phyloP scores from a whole-genome alignment of 176 grass and related monocot species.

The Zoysia japonica region DNA sequence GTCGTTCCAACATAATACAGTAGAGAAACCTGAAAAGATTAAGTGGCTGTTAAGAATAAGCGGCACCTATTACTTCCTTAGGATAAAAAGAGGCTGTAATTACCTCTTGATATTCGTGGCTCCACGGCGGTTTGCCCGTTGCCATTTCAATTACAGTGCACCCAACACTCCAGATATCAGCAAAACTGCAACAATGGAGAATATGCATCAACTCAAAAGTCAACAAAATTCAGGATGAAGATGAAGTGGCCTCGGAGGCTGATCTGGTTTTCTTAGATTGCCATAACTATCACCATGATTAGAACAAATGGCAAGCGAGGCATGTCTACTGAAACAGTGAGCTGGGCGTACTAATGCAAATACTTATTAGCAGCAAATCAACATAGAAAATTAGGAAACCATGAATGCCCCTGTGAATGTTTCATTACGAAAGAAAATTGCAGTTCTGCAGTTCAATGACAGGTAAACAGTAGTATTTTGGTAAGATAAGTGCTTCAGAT shows the following conservation, averaged over 20 bases:
- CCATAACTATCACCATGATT: neutral
- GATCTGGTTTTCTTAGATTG: conserved; percentile 7
- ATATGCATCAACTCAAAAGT: conserved; percentile 25
- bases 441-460: neutral
- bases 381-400: neutral
- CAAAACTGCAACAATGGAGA: conserved; percentile 51
- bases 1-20: conserved; percentile 89
- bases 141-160: conserved; percentile 99
- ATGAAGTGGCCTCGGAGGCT: neutral
- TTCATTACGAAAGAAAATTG: neutral
- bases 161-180: conserved; percentile 96
- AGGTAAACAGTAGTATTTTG: neutral
- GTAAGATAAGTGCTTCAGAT: neutral
- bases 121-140: conserved; percentile 88
- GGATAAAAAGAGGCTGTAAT: neutral
- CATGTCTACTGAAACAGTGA: neutral
- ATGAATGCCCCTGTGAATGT: neutral
- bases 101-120: conserved; percentile 87
- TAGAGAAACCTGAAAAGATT: conserved; percentile 74
- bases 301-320: neutral
- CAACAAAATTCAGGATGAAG: neutral
- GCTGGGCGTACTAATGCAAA: neutral
- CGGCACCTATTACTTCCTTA: neutral
- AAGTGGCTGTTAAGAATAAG: conserved; percentile 22
- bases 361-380: neutral